These are phyloP conservation scores for Anacardium occidentale DNA, from an alignment of 345 rosid genomes.

Conservation along the genomic window DNA sequence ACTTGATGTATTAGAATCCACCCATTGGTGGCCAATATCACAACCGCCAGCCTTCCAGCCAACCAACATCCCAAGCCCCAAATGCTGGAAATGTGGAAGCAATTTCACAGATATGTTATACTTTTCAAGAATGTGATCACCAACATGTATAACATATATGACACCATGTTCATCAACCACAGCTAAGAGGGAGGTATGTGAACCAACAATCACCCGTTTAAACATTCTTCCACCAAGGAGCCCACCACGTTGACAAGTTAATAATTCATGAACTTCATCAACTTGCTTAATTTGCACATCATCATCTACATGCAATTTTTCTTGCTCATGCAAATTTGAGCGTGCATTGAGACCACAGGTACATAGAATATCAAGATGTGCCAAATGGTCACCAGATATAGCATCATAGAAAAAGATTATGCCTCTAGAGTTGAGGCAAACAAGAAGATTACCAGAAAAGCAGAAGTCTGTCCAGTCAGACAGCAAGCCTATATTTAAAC, in stretches of 20 bases:
- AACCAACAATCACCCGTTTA: slow-evolving; percentile 67
- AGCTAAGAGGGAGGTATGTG: slow-evolving; percentile 67
- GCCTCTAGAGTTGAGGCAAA: slow-evolving; percentile 79
- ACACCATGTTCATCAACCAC: slow-evolving; percentile 78
- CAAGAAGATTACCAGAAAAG: slow-evolving; percentile 76
- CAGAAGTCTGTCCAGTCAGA: slow-evolving; percentile 79
- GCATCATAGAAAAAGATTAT: slow-evolving; percentile 56
- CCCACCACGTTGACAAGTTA: slow-evolving; percentile 27
- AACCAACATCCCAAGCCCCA: slow-evolving; percentile 61
- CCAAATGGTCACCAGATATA: slow-evolving; percentile 63
- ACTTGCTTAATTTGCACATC: slow-evolving; percentile 30
- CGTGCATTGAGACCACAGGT: slow-evolving; percentile 45
- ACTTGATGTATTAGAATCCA: slow-evolving; percentile 23
- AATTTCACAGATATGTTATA: slow-evolving; percentile 35
- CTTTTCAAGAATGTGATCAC: slow-evolving; percentile 46
- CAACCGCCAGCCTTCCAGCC: slow-evolving; percentile 75
- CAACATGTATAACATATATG: slow-evolving; percentile 54
- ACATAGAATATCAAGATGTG: slow-evolving; percentile 54
- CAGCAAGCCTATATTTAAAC: slow-evolving; percentile 32
- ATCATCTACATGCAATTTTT: slow-evolving; percentile 26
- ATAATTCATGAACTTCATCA: slow-evolving; percentile 33
- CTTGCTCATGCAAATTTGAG: slow-evolving; percentile 30
- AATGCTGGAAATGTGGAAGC: slow-evolving; percentile 48
- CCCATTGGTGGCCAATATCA: slow-evolving; percentile 57
- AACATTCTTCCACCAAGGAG: slow-evolving; percentile 49